phyloP scores from a whole-genome alignment of 2,329 filamentous ascomycete species.

The Penicillium digitatum region DNA sequence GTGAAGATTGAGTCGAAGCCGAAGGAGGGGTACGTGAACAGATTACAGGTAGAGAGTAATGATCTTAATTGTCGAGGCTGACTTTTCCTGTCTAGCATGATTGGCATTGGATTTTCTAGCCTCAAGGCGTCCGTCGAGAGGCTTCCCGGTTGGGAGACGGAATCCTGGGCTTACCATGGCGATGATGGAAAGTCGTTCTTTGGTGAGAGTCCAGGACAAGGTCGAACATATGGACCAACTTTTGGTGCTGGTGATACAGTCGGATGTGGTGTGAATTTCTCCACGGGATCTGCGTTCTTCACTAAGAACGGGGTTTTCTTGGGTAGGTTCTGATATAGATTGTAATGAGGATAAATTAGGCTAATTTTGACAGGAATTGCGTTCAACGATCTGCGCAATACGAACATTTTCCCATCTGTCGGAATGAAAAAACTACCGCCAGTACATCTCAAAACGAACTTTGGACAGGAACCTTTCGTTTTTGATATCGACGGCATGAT shows the following conservation, averaged over 20 bases:
- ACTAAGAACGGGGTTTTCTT: constrained; percentile 60
- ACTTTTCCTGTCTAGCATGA: constrained; percentile 26
- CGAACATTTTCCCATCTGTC: constrained; percentile 53
- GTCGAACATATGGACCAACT: constrained; percentile 57
- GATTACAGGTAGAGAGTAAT: too few species aligned
- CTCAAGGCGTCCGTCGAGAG: constrained; percentile 57
- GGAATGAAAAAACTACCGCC: constrained; percentile 62
- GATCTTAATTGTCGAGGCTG: constrained; percentile 8
- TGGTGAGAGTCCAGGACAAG: constrained; percentile 52
- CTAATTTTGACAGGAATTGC: constrained; percentile 51
- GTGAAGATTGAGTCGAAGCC: constrained; percentile 62
- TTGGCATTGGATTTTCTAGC: constrained; percentile 59
- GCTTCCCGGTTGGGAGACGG: constrained; percentile 62
- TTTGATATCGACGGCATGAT: constrained; percentile 90
- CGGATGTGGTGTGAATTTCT: constrained; percentile 63
- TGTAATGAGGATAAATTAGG: background rate
- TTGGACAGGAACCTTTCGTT: constrained; percentile 70
- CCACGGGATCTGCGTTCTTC: constrained; percentile 59
- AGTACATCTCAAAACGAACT: constrained; percentile 58
- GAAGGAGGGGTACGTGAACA: constrained; percentile 60
- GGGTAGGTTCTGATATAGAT: constrained; percentile 40
- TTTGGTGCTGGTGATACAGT: constrained; percentile 59
- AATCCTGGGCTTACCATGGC: constrained; percentile 64
- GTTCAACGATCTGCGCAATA: constrained; percentile 44
- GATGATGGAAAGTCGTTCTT: constrained; percentile 63